Evolutionary conservation across 495 filamentous ascomycete genomes (phyloP), one percentile per base, ranked within the genome.

Genomic region (Penicillium salamii): DNA sequence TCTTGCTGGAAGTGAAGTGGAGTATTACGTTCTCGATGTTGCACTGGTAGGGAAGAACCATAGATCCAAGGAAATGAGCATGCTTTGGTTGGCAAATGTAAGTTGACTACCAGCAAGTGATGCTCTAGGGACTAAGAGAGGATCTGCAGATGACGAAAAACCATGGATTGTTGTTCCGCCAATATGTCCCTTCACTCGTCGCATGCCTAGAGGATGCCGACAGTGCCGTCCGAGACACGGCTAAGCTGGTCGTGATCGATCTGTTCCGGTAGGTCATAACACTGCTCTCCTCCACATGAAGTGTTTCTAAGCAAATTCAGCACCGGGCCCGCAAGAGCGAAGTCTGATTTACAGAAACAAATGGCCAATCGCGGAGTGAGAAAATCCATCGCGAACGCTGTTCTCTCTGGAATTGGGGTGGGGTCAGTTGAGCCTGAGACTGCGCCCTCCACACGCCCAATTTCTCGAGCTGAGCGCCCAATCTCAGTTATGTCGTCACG

Each of bases 151-250:
- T 90, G 85, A 83, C 88, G 54, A 83, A 83, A 58, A 83, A 87
- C 34, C 79, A 87, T 41, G 81, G 80, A 18, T 70, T 97, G 54
- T 81, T 84, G 40, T 95, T 97, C 69, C 84, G 88, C 38, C 70
- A 75, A 56, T 95, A 91, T 67, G 90, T 95, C 1, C 85, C 90
- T 3, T 79, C 76, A 7, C 70, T 97, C 41, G 91, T 97, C 62
- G 84, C 88, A 38, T 78, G 90, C 52, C 72, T 97, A 20, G 92
- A 97, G 66, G 90, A 96, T 67, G 85, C 91, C 7, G 93, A 96
- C 63, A 83, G 83, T 41, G 80, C 79, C 58, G 90, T 97, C 39
- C 81, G 92, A 65, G 89, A 96, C 50, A 77, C 80, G 26, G 89
- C 92, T 21, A 95, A 95, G 69, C 69, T 73, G 17, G 84, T 86